Percentiles rank a stretch among this genome's conserved stretches.
Evolutionary conservation across 148 eudicot species (phyloP).

Genomic region (Drosera capensis): DNA sequence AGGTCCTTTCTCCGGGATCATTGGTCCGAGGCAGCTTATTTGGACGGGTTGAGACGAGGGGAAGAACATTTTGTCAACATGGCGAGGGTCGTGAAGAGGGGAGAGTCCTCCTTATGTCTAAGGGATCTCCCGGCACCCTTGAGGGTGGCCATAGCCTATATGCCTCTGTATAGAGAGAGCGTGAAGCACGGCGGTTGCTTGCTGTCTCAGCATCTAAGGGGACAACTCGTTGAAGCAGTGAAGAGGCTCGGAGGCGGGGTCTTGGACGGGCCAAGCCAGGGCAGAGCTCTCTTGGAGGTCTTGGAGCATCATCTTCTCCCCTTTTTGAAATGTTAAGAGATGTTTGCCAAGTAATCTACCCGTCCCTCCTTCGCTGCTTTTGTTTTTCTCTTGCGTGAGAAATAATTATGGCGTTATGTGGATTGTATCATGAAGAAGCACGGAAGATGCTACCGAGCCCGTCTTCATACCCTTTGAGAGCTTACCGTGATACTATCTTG

Average conservation of each 20-base stretch:
- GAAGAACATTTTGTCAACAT: conserved; percentile 55
- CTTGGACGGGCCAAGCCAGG: conserved; percentile 25
- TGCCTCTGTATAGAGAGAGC: conserved; percentile 82
- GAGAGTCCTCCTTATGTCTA: conserved; percentile 56
- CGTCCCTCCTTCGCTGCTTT: background rate
- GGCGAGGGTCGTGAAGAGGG: conserved; percentile 51
- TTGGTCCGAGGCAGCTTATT: conserved; percentile 73
- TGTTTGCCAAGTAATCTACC: background rate
- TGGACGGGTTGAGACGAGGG: conserved; percentile 46
- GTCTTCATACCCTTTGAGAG: too few relatives aligned
- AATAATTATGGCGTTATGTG: too few relatives aligned
- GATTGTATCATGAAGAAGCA: too few relatives aligned
- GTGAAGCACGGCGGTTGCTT: conserved; percentile 56
- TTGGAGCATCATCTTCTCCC: conserved; percentile 76
- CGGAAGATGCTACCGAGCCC: too few relatives aligned
- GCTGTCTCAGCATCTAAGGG: conserved; percentile 66
- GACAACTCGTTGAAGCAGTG: conserved; percentile 75
- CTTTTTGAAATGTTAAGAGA: conserved; percentile 27
- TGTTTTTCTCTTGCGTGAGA: background rate
- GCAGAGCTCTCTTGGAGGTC: conserved; percentile 45
- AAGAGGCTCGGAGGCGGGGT: conserved; percentile 42
- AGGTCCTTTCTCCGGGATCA: conserved; percentile 45
- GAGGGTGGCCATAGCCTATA: conserved; percentile 77
- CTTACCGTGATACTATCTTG: too few relatives aligned
- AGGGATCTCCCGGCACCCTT: conserved; percentile 60